A percentile compares a stretch with the other conserved stretches of the same genome.
Evolutionary conservation across 805 yeast genomes (phyloP).

Genomic region (Candida incommunis): DNA sequence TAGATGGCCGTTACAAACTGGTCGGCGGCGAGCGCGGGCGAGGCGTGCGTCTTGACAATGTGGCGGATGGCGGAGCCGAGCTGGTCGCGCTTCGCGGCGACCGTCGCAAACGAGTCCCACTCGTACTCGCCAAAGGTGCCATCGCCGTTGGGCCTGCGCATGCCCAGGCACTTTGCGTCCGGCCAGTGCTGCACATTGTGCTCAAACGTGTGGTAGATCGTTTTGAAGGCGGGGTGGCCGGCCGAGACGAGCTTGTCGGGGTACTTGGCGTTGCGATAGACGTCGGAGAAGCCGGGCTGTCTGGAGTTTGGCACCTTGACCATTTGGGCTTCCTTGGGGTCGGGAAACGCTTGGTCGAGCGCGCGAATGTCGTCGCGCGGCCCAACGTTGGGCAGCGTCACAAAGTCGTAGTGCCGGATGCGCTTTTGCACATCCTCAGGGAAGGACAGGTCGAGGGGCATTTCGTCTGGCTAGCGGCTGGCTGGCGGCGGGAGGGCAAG

Average conservation of each 20-base stretch:
- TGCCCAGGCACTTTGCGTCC: constrained; percentile 25
- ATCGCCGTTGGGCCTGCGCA: constrained; percentile 22
- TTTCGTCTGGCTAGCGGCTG: background rate
- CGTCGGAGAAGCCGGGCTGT: constrained; percentile 34
- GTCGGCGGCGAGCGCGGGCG: constrained; percentile 11
- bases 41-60: constrained; percentile 19
- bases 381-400: constrained; percentile 3
- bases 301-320: constrained; percentile 26
- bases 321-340: background rate
- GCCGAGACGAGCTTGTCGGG: constrained; percentile 18
- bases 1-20: constrained; percentile 12
- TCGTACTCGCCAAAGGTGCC: constrained; percentile 29
- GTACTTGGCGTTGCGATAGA: constrained; percentile 32
- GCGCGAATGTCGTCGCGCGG: background rate
- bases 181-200: constrained; percentile 15
- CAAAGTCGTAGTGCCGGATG: constrained; percentile 5
- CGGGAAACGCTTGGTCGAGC: background rate
- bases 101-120: constrained; percentile 29
- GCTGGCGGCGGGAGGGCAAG: too few species aligned
- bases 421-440: constrained; percentile 5
- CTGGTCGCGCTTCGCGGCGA: constrained; percentile 28
- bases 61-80: constrained; percentile 44
- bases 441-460: constrained; percentile 2
- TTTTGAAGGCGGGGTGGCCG: constrained; percentile 24
- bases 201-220: constrained; percentile 25